Base-by-base conservation (phyloP, 2,329 filamentous ascomycete species). In the Aureobasidium uvarum region DNA sequence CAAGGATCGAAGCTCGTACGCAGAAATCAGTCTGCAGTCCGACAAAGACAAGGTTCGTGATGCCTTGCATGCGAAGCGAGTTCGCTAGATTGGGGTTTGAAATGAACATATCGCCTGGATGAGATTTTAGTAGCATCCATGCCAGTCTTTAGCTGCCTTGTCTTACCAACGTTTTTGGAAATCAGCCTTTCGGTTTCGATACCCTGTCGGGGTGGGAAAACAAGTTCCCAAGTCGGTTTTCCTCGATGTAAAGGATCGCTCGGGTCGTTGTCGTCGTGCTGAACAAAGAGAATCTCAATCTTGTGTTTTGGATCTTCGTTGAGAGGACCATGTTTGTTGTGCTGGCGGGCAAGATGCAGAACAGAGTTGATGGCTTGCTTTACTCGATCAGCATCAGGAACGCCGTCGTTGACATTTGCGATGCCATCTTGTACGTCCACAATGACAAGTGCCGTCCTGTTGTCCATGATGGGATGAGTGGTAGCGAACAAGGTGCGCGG, bases 11-110 rank as follows among this genome's bases (percentile, higher is more conserved):
- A 4, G 39, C 39, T 18, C 39, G 16, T 2, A 58, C 55, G 39
- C 55, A 58, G 7, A 11, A 46, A 16, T 58, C 55, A 16, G 55
- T 58, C n/a, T 58, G 55, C 16, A 58, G 20, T 10, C 39, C 55
- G 2, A 58, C 55, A 23, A 45, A 43, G 1, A 45, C 55, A 45
- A 58, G 39, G 8, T 33, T n/a, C 3, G 16, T 13, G 18, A 58
- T 23, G 4, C 55, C 55, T 20, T 58, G 6, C 11, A 10, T 1
- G 7, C 23, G 55, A 3, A 58, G 39, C 8, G 23, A 45, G 8
- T 3, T 3, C 1, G 39, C 25, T 3, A 58, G 25, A 3, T 33
- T 10, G 10, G 55, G 11, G 10, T 58, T 58, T 11, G 55, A 45
- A 7, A 2, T n/a, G 25, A 58, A 58, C 39, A 39, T 45, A 18